Base-by-base conservation (phyloP, 73 alveolate genomes). In the Stentor coeruleus region DNA sequence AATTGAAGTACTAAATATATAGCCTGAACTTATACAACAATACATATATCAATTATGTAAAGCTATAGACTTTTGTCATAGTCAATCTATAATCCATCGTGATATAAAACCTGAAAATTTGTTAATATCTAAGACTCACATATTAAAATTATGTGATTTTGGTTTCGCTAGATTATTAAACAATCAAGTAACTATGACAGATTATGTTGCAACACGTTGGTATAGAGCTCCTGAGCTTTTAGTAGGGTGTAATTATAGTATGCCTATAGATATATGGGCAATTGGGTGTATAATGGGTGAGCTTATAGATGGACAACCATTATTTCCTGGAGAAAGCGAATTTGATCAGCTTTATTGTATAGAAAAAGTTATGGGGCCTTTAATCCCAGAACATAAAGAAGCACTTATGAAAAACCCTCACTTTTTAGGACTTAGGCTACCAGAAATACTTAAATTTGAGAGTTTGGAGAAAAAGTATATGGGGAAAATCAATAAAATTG, bases 151-250 rank as follows among this genome's bases (percentile, higher is more conserved):
- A 14, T 91, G 97, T 40, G 97, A 91, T 74, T 91, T 91, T 40
- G 97, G 97, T 3, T 91, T 91, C 59, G 94, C 97, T 4, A 80
- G 95, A 40, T 93, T 89, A 81, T 74, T 95, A 59, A 88, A 95
- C 6, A 86, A 92, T 38, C 37, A 59, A 60, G n/a, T n/a, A n/a
- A 86, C 79, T 35, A 73, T 0, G 74, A 86, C 92, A 94, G 92
- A 89, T 39, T 93, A 93, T 28, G 82, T 94, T 11, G 39, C 42
- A 15, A 84, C 90, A 3, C 55, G 90, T 37, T 84, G 90, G 86
- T 84, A 84, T 38, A 35, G 90, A 11, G 76, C 90, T 33, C 89
- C 89, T 38, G 89, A 84, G 73, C 89, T 84, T 3, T 74, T 84
- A 2, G 76, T 84, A 35, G 81, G 86, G n/a, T 15, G 72, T 15